Evolutionary conservation across 371 early-diverging fungal species (phyloP).

Genomic region (Actinomucor elegans): DNA sequence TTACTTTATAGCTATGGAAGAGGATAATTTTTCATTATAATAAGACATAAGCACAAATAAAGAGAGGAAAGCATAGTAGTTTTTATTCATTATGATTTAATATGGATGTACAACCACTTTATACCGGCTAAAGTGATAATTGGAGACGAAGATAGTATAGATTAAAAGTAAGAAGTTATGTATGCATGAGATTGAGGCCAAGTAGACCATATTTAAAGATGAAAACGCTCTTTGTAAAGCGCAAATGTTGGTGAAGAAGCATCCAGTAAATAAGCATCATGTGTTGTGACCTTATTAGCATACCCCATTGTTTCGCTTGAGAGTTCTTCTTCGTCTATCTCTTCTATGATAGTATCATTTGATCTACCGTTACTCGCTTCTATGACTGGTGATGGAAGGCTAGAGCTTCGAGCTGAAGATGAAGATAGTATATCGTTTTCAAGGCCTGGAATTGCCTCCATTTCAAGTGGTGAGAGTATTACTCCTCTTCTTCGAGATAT

Average conservation of each 20-base stretch:
- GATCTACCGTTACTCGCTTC: neutral
- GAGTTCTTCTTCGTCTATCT: neutral
- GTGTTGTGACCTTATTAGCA: conserved; percentile 2
- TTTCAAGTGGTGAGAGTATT: conserved; percentile 14
- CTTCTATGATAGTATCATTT: neutral
- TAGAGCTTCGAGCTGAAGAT: conserved; percentile 9
- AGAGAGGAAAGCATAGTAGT: too few species aligned
- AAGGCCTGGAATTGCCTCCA: conserved; percentile 8
- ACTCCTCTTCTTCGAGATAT: conserved; percentile 26
- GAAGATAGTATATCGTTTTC: conserved; percentile 13
- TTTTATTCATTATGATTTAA: too few species aligned
- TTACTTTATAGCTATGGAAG: too few species aligned
- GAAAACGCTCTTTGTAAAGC: conserved; percentile 15
- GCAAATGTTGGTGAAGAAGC: conserved; percentile 17
- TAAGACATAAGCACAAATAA: too few species aligned
- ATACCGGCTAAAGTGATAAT: too few species aligned
- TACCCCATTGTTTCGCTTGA: neutral
- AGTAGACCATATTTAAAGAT: conserved; percentile 3
- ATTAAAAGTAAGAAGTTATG: too few species aligned
- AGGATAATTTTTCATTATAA: too few species aligned
- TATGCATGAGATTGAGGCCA: too few species aligned
- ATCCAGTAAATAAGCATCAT: conserved; percentile 11
- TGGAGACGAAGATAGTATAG: too few species aligned
- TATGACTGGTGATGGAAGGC: neutral
- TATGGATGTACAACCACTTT: too few species aligned